Evolutionary conservation across 768 basidiomycete species (phyloP).

Genomic region (Pholiota conissans): DNA sequence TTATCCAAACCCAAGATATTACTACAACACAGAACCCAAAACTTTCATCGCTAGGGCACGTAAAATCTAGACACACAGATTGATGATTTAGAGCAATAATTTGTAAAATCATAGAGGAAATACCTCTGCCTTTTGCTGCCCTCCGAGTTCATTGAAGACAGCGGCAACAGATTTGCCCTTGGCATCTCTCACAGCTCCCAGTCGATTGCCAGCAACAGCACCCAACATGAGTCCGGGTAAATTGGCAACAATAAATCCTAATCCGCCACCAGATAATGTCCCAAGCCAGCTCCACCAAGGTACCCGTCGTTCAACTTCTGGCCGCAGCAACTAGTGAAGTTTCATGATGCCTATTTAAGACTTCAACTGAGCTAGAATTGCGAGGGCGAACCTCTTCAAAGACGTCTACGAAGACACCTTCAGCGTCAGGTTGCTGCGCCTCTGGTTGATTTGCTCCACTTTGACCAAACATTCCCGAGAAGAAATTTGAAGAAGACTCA

Average conservation of each 20-base stretch:
- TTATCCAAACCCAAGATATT: background rate
- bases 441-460: slow-evolving; percentile 25
- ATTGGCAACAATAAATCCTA: slow-evolving; percentile 68
- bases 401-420: slow-evolving; percentile 83
- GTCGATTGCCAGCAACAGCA: slow-evolving; percentile 83
- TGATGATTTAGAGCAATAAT: too few species aligned
- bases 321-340: slow-evolving; percentile 61
- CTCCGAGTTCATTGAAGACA: slow-evolving; percentile 78
- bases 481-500: slow-evolving; percentile 71
- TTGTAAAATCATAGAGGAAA: too few species aligned
- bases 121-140: slow-evolving; percentile 87
- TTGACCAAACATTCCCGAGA: slow-evolving; percentile 68
- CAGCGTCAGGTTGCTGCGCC: slow-evolving; percentile 64
- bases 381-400: slow-evolving; percentile 76
- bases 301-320: slow-evolving; percentile 71
- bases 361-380: too few species aligned
- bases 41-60: slow-evolving; percentile 83
- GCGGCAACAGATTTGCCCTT: slow-evolving; percentile 93
- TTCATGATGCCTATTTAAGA: background rate
- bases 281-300: slow-evolving; percentile 83
- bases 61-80: slow-evolving; percentile 77
- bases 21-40: slow-evolving; percentile 56
- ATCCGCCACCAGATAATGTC: slow-evolving; percentile 67
- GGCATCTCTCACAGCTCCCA: slow-evolving; percentile 90
- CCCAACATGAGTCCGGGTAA: slow-evolving; percentile 86